Evolutionary conservation across 1,284 basidiomycete genomes (phyloP), one percentile per base, ranked within the genome.

Genomic region (Marasmius fiardii): DNA sequence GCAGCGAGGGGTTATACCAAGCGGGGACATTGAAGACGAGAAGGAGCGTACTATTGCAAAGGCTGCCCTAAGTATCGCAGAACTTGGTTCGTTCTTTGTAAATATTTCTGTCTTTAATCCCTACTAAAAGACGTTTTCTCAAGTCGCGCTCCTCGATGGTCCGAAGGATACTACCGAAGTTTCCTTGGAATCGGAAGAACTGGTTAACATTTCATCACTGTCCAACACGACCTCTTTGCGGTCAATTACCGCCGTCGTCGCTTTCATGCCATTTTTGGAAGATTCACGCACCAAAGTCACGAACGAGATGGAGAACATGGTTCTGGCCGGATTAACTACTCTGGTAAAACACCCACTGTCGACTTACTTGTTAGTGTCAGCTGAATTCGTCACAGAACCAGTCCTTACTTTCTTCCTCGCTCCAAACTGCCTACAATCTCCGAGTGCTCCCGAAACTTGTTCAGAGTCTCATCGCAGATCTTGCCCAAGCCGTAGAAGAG

Each of bases 361-460:
- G n/a, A 23, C 28, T 33, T 20, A 43, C 54, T 18, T 58, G 45
- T 21, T 26, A 28, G 26, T n/a, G 43, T 18, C 10, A 21, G 52
- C 26, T 49, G 33, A 44, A 26, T 20, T 33, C 21, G 31, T 41
- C 43, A 41, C 55, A 95, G 92, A 91, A 97, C 64, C 93, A 93
- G 70, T 85, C 93, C 1, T 74, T 96, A 23, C 80, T 99, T 1
- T 92, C 93, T 0, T 93, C 92, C 2, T 92, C 93, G 0, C 79
- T 98, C 7, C 96, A 98, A 76, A 97, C 94, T 0, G 94, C 95
- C 2, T 91, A 93, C 71, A 98, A 98, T 68, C 82, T 99, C 6
- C 81, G 89, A 23, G 84, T 93, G 6, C 77, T 98, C 2, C 91
- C 95, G 0, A 79, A 85, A 20, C 81, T 98, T 2, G 92, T 98